Evolutionary conservation across 202 grass and related monocot genomes (phyloP), one percentile per base, ranked within the genome.

Genomic region (Setaria viridis): DNA sequence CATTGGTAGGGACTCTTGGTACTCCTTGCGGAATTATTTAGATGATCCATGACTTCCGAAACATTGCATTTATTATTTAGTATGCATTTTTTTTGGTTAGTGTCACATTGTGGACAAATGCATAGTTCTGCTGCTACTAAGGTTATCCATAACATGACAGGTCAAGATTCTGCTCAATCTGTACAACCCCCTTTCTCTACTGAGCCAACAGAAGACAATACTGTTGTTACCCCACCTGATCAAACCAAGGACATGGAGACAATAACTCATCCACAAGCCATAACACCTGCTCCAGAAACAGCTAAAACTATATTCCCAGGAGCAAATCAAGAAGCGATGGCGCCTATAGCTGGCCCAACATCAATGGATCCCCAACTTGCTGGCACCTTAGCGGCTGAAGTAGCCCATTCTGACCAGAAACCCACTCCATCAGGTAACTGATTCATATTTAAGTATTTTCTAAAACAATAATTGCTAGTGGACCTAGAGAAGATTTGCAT

Each of bases 111-210:
- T 62, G 58, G 21, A 30, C 58, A 12, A 62, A 30, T 62, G 11
- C 46, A 73, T 50, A 15, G n/a, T 48, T 48, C 21, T 71, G 43
- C 68, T 71, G 43, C n/a, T 71, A 71, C 29, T 49, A 71, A 48
- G 70, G 5, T 30, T 46, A 47, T 71, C 11, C 37, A 39, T 72
- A 30, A 72, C 72, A 89, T 86, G 47, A 48, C 35, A 82, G 83
- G 47, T 15, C 17, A 11, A 67, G 9, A 71, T 82, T 20, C 72
- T 65, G 48, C 77, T 67, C 65, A 56, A 11, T 3, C 56, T 57
- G 14, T 66, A 50, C 17, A 64, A 43, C 17, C 50, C 70, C 42
- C 49, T 60, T 43, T 78, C 51, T 81, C 74, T 81, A 2, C 53
- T 32, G 21, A 68, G 62, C 16, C 29, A 51, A 51, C 3, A 32